These are phyloP conservation scores for Medicago arabica DNA, from an alignment of 306 rosid genomes.

Conservation along the genomic window DNA sequence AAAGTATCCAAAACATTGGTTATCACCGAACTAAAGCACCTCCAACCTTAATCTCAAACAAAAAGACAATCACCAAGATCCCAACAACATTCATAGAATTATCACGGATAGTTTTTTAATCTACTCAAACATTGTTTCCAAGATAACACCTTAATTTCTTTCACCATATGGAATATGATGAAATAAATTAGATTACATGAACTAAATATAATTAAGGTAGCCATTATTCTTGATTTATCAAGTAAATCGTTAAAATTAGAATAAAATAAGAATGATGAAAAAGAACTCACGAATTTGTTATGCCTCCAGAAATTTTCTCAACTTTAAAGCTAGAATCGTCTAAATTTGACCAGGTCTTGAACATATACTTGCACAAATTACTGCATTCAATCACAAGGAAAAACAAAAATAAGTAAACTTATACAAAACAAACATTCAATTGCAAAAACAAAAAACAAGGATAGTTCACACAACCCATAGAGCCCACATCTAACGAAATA, in stretches of 20 bases:
- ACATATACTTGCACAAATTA: conserved; percentile 78
- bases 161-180: too few relatives aligned
- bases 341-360: conserved; percentile 75
- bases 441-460: neutral
- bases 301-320: conserved; percentile 85
- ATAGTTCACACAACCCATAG: neutral
- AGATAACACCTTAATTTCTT: too few relatives aligned
- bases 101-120: too few relatives aligned
- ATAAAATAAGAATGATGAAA: neutral
- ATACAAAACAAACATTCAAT: neutral
- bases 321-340: conserved; percentile 70
- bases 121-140: too few relatives aligned
- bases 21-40: too few relatives aligned
- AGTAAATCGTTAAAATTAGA: neutral
- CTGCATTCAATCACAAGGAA: conserved; percentile 47
- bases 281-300: conserved; percentile 80
- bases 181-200: too few relatives aligned
- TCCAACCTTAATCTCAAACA: too few relatives aligned
- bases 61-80: too few relatives aligned
- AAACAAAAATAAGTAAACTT: neutral
- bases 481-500: too few relatives aligned
- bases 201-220: neutral
- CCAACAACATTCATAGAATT: too few relatives aligned
- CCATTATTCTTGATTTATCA: neutral
- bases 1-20: too few relatives aligned